phyloP scores from a whole-genome alignment of 2,329 filamentous ascomycete species.

The Colletotrichum tanaceti region DNA sequence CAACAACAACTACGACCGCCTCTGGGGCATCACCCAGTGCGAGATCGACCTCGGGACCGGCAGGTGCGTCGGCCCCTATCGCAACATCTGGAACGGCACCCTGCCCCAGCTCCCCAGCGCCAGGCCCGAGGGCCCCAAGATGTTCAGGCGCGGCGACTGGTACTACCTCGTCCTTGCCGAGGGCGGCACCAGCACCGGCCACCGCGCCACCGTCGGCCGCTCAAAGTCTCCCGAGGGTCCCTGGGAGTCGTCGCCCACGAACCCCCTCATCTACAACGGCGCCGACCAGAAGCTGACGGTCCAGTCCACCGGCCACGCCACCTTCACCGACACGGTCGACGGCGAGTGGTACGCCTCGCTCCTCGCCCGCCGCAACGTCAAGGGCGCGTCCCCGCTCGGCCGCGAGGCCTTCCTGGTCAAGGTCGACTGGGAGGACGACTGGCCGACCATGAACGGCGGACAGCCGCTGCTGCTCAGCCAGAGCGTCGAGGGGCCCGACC shows the following conservation, averaged over 20 bases:
- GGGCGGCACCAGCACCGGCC: slow-evolving; percentile 50
- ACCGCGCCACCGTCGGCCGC: slow-evolving; percentile 56
- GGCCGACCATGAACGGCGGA: slow-evolving; percentile 44
- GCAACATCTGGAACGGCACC: slow-evolving; percentile 44
- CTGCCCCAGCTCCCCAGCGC: slow-evolving; percentile 38
- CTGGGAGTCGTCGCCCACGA: slow-evolving; percentile 54
- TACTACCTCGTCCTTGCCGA: slow-evolving; percentile 29
- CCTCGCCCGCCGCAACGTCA: slow-evolving; percentile 41
- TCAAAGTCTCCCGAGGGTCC: slow-evolving; percentile 51
- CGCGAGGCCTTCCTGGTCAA: slow-evolving; percentile 44
- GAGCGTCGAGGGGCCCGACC: slow-evolving; percentile 21
- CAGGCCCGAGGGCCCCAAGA: slow-evolving; percentile 42
- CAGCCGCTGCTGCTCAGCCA: slow-evolving; percentile 33
- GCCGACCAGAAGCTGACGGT: slow-evolving; percentile 41
- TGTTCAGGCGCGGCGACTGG: slow-evolving; percentile 28
- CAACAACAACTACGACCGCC: slow-evolving; percentile 43
- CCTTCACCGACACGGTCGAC: slow-evolving; percentile 42
- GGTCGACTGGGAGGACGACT: slow-evolving; percentile 43
- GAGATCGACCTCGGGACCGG: slow-evolving; percentile 42
- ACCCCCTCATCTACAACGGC: slow-evolving; percentile 49
- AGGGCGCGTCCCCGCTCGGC: slow-evolving; percentile 40
- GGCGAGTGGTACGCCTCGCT: slow-evolving; percentile 44
- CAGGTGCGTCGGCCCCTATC: slow-evolving; percentile 41
- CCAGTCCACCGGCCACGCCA: slow-evolving; percentile 43
- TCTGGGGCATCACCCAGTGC: slow-evolving; percentile 45